A percentile compares a stretch with the other conserved stretches of the same genome.
phyloP scores from a whole-genome alignment of 2,329 filamentous ascomycete species.

The Colletotrichum trifolii region DNA sequence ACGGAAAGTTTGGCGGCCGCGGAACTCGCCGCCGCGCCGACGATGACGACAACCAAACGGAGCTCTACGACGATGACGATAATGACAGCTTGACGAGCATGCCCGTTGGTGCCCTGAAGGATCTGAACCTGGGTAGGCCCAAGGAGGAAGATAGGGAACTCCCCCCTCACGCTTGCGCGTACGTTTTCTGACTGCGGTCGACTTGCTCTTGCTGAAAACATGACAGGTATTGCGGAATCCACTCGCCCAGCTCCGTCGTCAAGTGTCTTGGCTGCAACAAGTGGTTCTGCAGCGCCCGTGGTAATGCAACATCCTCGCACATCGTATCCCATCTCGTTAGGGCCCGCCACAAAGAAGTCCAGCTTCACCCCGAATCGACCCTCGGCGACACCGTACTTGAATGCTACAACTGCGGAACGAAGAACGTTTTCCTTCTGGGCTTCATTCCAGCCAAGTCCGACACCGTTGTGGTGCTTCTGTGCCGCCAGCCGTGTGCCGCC shows the following conservation, averaged over 20 bases:
- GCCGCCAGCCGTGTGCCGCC: conserved; percentile 94
- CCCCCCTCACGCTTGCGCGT: conserved; percentile 95
- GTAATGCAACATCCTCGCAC: conserved; percentile 95
- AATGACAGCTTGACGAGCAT: conserved; percentile 81
- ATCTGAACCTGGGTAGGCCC: conserved; percentile 63
- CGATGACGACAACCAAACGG: conserved; percentile 90
- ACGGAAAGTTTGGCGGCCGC: conserved; percentile 73
- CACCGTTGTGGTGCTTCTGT: conserved; percentile 95
- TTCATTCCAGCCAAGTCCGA: conserved; percentile 99
- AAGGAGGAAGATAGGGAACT: conserved; percentile 89
- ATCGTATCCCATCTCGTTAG: conserved; percentile 98
- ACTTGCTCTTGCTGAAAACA: neutral
- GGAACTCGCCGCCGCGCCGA: conserved; percentile 77
- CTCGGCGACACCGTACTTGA: conserved; percentile 96
- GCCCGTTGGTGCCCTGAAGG: conserved; percentile 79
- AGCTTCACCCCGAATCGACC: conserved; percentile 91
- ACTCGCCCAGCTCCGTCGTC: conserved; percentile 93
- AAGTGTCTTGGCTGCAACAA: conserved; percentile 97
- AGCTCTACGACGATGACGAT: conserved; percentile 86
- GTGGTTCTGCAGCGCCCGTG: conserved; percentile 98
- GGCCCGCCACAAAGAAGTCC: conserved; percentile 97
- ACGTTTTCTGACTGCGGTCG: conserved; percentile 55
- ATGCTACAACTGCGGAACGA: conserved; percentile 99
- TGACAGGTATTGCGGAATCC: conserved; percentile 91
- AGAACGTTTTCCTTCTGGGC: conserved; percentile 96